phyloP scores from a whole-genome alignment of 2,329 filamentous ascomycete genomes.

The Fusarium sp. region DNA sequence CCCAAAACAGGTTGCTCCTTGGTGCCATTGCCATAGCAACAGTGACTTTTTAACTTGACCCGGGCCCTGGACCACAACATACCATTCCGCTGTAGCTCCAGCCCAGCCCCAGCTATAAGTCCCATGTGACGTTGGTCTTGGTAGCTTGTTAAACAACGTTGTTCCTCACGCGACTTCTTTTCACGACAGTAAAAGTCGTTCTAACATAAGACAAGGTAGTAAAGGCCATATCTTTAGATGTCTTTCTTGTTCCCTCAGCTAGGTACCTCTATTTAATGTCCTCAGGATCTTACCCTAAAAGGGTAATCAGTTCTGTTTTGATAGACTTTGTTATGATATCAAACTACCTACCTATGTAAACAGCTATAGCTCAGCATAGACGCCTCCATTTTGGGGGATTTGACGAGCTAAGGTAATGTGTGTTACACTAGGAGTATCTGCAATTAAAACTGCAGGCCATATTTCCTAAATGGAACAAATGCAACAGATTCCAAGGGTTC shows the following conservation, averaged over 20 bases:
- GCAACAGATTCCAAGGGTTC: not conserved
- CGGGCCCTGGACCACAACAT: constrained; percentile 6
- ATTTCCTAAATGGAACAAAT: not conserved
- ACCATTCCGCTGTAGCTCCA: constrained; percentile 10
- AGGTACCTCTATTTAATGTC: not conserved
- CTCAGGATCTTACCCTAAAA: not conserved
- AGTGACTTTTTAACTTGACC: not conserved
- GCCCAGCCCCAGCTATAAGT: not conserved
- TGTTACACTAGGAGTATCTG: not conserved
- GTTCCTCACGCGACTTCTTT: not conserved
- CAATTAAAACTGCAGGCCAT: not conserved
- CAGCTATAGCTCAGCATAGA: not conserved
- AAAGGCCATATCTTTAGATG: not conserved
- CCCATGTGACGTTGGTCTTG: not conserved
- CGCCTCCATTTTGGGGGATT: not conserved
- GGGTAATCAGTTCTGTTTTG: not conserved
- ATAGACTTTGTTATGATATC: not conserved
- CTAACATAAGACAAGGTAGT: not conserved
- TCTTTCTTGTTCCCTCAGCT: not conserved
- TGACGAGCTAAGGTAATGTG: not conserved
- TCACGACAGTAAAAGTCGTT: not conserved
- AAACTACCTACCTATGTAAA: no score
- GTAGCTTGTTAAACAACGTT: not conserved
- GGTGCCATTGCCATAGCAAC: constrained; percentile 35
- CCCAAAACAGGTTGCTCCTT: constrained; percentile 38